Conservation (phyloP, 2,329 filamentous ascomycete genomes). For the Nannizziopsis barbatae region DNA sequence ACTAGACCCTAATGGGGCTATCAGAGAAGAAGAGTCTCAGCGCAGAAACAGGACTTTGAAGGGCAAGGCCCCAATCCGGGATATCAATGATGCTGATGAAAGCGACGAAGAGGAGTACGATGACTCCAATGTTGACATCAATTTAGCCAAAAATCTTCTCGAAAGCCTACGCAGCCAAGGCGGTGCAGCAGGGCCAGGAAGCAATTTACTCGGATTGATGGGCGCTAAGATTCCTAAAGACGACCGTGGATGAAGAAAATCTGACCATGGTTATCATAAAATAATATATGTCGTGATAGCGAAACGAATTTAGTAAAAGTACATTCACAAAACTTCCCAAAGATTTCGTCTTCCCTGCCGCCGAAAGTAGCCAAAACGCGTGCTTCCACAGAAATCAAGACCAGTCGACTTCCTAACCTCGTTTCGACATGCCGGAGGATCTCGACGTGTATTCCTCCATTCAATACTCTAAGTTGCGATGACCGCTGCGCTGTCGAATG, state of each 20-base stretch:
- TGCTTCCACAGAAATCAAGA: too few species aligned
- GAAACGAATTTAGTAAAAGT: neutral
- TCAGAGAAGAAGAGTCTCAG: conserved; percentile 15
- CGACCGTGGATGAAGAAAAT: conserved; percentile 35
- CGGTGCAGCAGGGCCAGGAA: conserved; percentile 72
- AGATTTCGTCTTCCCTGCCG: neutral
- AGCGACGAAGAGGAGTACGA: conserved; percentile 22
- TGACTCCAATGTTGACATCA: conserved; percentile 69
- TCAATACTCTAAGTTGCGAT: conserved; percentile 8
- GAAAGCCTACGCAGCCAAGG: conserved; percentile 88
- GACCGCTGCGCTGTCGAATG: conserved; percentile 14
- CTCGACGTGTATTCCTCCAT: neutral
- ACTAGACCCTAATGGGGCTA: conserved; percentile 29
- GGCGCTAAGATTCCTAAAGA: conserved; percentile 71
- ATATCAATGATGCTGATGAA: conserved; percentile 18
- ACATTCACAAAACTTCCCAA: neutral
- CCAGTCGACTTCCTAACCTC: too few species aligned
- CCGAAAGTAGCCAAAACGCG: too few species aligned
- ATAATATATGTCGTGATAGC: neutral
- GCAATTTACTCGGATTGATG: conserved; percentile 80
- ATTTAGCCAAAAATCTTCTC: conserved; percentile 78
- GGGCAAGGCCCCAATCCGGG: conserved; percentile 21
- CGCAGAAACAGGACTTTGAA: conserved; percentile 20
- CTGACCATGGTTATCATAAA: neutral
- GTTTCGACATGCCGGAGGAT: too few species aligned